Percentiles rank a stretch among this genome's conserved stretches.
These are phyloP conservation scores for Cercospora canescens DNA, from an alignment of 2,329 filamentous ascomycete species.

Conservation along the genomic window DNA sequence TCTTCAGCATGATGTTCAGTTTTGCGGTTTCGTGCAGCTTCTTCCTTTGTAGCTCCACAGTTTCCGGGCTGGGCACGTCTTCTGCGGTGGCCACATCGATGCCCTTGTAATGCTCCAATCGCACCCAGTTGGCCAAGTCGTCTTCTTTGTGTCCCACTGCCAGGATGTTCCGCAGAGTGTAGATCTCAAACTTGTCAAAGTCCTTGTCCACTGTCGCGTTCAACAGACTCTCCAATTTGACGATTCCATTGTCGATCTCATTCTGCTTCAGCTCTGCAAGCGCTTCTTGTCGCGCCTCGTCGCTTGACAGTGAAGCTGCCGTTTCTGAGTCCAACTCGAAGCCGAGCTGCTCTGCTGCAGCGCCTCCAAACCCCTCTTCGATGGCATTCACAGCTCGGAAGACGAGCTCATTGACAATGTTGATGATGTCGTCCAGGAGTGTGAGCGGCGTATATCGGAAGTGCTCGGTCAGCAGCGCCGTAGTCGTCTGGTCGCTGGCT, in stretches of 20 bases:
- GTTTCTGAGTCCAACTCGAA: slow-evolving; percentile 51
- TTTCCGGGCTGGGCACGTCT: slow-evolving; percentile 61
- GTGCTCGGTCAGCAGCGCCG: slow-evolving; percentile 83
- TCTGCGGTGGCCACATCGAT: slow-evolving; percentile 33
- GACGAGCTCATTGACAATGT: slow-evolving; percentile 89
- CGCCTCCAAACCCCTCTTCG: slow-evolving; percentile 75
- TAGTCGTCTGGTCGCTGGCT: slow-evolving; percentile 47
- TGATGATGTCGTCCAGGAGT: slow-evolving; percentile 96
- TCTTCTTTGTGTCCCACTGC: slow-evolving; percentile 47
- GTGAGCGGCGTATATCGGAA: slow-evolving; percentile 90
- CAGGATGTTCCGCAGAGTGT: slow-evolving; percentile 75
- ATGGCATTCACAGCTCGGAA: slow-evolving; percentile 87
- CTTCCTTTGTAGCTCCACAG: slow-evolving; percentile 69
- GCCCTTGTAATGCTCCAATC: slow-evolving; percentile 80
- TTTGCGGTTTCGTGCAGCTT: slow-evolving; percentile 77
- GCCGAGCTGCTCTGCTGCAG: slow-evolving; percentile 75
- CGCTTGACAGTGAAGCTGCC: slow-evolving; percentile 15
- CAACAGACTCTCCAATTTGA: slow-evolving; percentile 52
- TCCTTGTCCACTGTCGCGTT: slow-evolving; percentile 53
- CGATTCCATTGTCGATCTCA: slow-evolving; percentile 77
- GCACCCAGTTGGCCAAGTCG: slow-evolving; percentile 74
- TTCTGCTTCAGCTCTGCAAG: slow-evolving; percentile 32
- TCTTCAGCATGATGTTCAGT: slow-evolving; percentile 67
- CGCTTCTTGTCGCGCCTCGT: slow-evolving; percentile 38
- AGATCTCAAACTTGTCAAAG: slow-evolving; percentile 64